phyloP scores from a whole-genome alignment of 176 grass and related monocot species.

The Rhynchospora breviuscula region DNA sequence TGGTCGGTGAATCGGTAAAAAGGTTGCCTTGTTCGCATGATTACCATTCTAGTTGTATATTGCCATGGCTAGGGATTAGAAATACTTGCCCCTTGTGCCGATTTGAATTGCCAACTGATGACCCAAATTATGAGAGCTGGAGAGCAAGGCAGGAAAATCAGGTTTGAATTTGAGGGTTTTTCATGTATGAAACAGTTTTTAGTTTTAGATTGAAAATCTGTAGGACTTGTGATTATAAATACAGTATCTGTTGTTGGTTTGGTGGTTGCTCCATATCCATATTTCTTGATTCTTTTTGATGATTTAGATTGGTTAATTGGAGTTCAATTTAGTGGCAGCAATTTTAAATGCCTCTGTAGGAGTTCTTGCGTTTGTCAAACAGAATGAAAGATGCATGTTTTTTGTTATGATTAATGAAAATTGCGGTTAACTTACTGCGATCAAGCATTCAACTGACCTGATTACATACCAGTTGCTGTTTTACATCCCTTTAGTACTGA shows the following conservation, averaged over 20 bases:
- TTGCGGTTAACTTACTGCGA: not conserved
- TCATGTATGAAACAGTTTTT: not conserved
- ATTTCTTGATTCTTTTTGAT: conserved; percentile 1
- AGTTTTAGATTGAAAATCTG: not conserved
- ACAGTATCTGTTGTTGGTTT: conserved; percentile 30
- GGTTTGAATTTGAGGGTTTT: conserved; percentile 27
- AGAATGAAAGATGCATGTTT: conserved; percentile 3
- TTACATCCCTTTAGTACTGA: too few relatives aligned
- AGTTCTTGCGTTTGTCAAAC: not conserved
- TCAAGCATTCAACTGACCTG: not conserved
- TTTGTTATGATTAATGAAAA: conserved; percentile 12
- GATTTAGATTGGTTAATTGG: not conserved
- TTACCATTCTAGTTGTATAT: conserved; percentile 70
- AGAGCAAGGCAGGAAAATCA: conserved; percentile 27
- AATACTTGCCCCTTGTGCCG: conserved; percentile 90
- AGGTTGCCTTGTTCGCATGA: conserved; percentile 66
- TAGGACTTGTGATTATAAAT: conserved; percentile 20
- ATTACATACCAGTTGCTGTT: not conserved
- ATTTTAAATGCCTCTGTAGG: conserved; percentile 9
- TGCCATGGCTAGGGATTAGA: conserved; percentile 69
- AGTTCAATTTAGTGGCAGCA: conserved; percentile 14
- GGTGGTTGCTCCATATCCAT: not conserved
- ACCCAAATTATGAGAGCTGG: conserved; percentile 62
- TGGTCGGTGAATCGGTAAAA: conserved; percentile 41
- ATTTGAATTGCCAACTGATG: conserved; percentile 70